A percentile compares a stretch with the other conserved stretches of the same genome.
phyloP scores from a whole-genome alignment of 805 yeast genomes.

The Lipomyces mesembrius region DNA sequence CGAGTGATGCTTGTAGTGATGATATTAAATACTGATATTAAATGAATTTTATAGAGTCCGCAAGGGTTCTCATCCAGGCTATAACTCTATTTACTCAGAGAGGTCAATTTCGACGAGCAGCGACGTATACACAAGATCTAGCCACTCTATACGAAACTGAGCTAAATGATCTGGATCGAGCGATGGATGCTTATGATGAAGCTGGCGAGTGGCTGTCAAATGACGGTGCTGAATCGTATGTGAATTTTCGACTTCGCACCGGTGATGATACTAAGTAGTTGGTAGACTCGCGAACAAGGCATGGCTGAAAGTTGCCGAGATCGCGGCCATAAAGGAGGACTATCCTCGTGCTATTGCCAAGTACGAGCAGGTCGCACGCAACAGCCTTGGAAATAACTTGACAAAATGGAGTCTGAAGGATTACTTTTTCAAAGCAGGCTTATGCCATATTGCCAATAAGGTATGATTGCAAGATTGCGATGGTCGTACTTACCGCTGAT shows the following conservation, averaged over 20 bases:
- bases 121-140: conserved; percentile 88
- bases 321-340: conserved; percentile 75
- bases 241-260: conserved; percentile 17
- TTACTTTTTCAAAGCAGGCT: conserved; percentile 79
- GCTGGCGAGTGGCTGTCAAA: conserved; percentile 96
- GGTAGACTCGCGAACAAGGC: conserved; percentile 74
- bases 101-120: conserved; percentile 97
- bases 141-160: conserved; percentile 84
- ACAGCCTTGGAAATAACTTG: conserved; percentile 70
- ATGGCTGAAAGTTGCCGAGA: conserved; percentile 84
- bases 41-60: conserved; percentile 57
- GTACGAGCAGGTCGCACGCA: conserved; percentile 78
- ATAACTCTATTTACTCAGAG: conserved; percentile 80
- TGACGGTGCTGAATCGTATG: conserved; percentile 84
- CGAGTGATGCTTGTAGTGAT: background rate
- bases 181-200: conserved; percentile 78
- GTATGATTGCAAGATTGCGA: conserved; percentile 14
- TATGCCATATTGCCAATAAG: conserved; percentile 79
- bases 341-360: conserved; percentile 75
- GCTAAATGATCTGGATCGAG: conserved; percentile 66
- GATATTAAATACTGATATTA: background rate
- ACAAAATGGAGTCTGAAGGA: conserved; percentile 93
- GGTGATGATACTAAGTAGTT: background rate
- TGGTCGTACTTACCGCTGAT: background rate
- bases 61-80: conserved; percentile 74